Base-by-base conservation (phyloP, 2,329 filamentous ascomycete species). In the Venturia carpophila region DNA sequence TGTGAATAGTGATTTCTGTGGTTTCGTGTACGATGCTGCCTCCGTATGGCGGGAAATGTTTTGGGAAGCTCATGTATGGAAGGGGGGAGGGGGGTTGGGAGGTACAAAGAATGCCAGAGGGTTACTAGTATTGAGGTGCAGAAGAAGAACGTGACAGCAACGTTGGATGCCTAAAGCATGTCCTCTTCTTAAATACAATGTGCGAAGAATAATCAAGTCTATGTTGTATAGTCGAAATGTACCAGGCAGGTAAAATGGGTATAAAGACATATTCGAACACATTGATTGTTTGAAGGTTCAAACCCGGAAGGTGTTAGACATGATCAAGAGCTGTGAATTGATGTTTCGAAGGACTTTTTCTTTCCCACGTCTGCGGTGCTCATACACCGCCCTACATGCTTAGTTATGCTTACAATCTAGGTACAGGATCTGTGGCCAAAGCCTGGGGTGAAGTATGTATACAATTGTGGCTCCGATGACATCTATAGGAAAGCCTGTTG, bases 401-500 rank as follows among this genome's bases (percentile, higher is more conserved):
- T n/a, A n/a, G n/a, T n/a, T 6, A 41, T 41, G 39, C 39, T 41
- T 41, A 52, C 21, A 52, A 10, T 52, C n/a, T 58, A 21, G 17
- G 30, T 58, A 58, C 52, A 58, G 37, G 11, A 34, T 58, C 7
- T 9, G 15, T n/a, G 15, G 52, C 13, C 15, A 21, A 34, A 9
- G 30, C 27, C 52, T 37, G n/a, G 2, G n/a, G 52, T n/a, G 24
- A 27, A 27, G 9, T 58, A 58, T 34, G 6, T n/a, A n/a, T 58
- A 37, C 52, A 58, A 34, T 34, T 19, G 17, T n/a, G 52, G 9
- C 9, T 11, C 24, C 1, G 15, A 17, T 24, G 37, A n/a, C 3
- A 1, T 52, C 45, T 65, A 65, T 6, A 65, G 17, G 17, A 49
- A 52, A 47, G 64, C 64, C 27, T 66, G 64, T 30, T 66, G 64